A percentile compares a stretch with the other conserved stretches of the same genome.
Evolutionary conservation across 2,329 filamentous ascomycete genomes (phyloP).

Genomic region (Macrophomina phaseolina): DNA sequence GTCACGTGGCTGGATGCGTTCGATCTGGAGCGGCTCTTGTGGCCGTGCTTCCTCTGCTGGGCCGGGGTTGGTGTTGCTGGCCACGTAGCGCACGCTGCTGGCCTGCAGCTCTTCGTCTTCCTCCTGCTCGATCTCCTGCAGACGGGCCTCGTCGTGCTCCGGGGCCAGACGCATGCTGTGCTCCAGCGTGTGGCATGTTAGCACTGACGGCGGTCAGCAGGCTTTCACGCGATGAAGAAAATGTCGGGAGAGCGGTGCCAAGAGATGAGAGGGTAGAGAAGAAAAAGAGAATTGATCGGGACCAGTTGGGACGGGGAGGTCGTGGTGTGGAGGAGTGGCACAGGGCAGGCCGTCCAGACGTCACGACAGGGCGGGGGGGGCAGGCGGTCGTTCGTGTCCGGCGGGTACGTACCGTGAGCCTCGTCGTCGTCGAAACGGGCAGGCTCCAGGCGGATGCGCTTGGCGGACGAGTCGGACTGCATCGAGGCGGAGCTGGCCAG

Average conservation of each 20-base stretch:
- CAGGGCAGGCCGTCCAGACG: neutral
- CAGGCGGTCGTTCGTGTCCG: neutral
- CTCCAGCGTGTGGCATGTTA: slow-evolving; percentile 28
- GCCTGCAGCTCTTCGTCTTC: slow-evolving; percentile 26
- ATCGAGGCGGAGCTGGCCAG: slow-evolving; percentile 26
- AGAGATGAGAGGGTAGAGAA: neutral
- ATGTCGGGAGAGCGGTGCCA: neutral
- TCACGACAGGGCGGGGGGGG: slow-evolving; percentile 4
- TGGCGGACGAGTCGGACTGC: slow-evolving; percentile 23
- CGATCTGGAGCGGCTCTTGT: slow-evolving; percentile 19
- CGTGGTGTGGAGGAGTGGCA: slow-evolving; percentile 9
- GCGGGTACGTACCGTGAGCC: slow-evolving; percentile 23
- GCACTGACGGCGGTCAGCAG: slow-evolving; percentile 19
- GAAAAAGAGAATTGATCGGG: neutral
- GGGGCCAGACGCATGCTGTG: slow-evolving; percentile 24
- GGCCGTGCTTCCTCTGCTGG: slow-evolving; percentile 3
- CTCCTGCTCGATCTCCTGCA: slow-evolving; percentile 26
- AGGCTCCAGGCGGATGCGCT: slow-evolving; percentile 27
- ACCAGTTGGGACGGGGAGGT: neutral
- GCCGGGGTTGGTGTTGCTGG: neutral
- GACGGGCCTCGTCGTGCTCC: slow-evolving; percentile 24
- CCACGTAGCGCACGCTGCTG: slow-evolving; percentile 23
- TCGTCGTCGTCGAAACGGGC: slow-evolving; percentile 28
- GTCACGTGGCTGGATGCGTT: slow-evolving; percentile 27
- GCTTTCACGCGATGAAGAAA: neutral